These are phyloP conservation scores for Aspergillus thermomutatus DNA, from an alignment of 2,329 filamentous ascomycete genomes.

Conservation along the genomic window DNA sequence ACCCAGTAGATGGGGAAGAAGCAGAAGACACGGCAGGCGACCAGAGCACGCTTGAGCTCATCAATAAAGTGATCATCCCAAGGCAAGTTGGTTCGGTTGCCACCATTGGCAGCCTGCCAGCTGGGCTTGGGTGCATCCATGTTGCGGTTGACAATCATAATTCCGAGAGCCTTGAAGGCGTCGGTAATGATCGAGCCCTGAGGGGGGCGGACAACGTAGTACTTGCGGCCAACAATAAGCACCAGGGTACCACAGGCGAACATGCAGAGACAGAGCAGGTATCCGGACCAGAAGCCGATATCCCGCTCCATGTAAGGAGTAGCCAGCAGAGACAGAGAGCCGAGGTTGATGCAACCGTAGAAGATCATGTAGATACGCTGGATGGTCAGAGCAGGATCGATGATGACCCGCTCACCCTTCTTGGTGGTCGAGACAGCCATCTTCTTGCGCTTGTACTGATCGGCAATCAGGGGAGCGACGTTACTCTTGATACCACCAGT, in stretches of 20 bases:
- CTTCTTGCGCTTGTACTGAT: conserved; percentile 61
- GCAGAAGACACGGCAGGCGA: conserved; percentile 68
- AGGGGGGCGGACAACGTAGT: conserved; percentile 48
- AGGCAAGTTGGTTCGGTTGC: conserved; percentile 38
- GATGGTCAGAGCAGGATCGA: conserved; percentile 64
- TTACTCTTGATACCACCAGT: conserved; percentile 70
- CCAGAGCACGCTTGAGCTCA: conserved; percentile 63
- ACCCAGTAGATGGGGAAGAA: conserved; percentile 70
- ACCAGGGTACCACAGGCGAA: conserved; percentile 61
- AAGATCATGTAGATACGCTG: conserved; percentile 72
- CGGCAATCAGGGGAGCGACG: conserved; percentile 58
- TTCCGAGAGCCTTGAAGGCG: conserved; percentile 60
- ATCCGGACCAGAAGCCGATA: conserved; percentile 65
- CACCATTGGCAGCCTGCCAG: conserved; percentile 55
- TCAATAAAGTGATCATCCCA: conserved; percentile 72
- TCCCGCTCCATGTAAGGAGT: conserved; percentile 67
- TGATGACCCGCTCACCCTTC: conserved; percentile 56
- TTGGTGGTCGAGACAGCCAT: conserved; percentile 45
- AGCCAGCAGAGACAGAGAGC: conserved; percentile 64
- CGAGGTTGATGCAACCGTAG: conserved; percentile 71
- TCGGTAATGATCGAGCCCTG: conserved; percentile 64
- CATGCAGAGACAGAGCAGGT: conserved; percentile 58
- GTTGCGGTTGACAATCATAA: conserved; percentile 51
- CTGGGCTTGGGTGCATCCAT: conserved; percentile 65
- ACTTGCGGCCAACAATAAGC: conserved; percentile 46